These are phyloP conservation scores for Fusarium sp. DNA, from an alignment of 2,329 filamentous ascomycete species.

Conservation along the genomic window DNA sequence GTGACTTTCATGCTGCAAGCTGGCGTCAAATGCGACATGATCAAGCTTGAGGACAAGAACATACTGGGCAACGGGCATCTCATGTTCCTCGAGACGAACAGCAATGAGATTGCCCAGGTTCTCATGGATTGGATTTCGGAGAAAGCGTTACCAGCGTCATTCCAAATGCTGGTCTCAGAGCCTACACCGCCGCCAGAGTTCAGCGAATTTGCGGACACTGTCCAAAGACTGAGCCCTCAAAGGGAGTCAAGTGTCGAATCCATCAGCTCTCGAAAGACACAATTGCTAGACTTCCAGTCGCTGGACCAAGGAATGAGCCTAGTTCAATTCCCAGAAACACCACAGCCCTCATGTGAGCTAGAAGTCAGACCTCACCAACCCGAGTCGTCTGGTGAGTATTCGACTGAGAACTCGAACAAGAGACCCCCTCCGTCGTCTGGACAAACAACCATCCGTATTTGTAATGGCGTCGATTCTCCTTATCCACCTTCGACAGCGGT, in stretches of 20 bases:
- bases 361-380: neutral
- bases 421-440: slow-evolving; percentile 4
- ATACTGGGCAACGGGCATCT: slow-evolving; percentile 67
- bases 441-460: slow-evolving; percentile 1
- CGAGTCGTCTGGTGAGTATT: neutral
- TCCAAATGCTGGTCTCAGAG: neutral
- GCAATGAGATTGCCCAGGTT: slow-evolving; percentile 52
- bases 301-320: neutral
- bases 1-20: slow-evolving; percentile 63
- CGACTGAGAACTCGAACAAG: neutral
- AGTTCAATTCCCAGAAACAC: neutral
- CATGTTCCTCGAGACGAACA: slow-evolving; percentile 65
- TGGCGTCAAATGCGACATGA: slow-evolving; percentile 56
- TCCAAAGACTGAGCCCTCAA: neutral
- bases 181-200: slow-evolving; percentile 2
- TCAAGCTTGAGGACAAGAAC: slow-evolving; percentile 55
- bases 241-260: neutral
- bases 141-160: neutral
- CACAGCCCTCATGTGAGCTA: neutral
- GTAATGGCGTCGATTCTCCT: neutral
- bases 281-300: neutral
- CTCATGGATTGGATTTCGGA: slow-evolving; percentile 52
- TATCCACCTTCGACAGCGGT: neutral
- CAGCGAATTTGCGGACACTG: neutral
- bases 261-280: neutral